phyloP scores from a whole-genome alignment of 2,329 filamentous ascomycete species.

The Aspergillus hiratsukae region DNA sequence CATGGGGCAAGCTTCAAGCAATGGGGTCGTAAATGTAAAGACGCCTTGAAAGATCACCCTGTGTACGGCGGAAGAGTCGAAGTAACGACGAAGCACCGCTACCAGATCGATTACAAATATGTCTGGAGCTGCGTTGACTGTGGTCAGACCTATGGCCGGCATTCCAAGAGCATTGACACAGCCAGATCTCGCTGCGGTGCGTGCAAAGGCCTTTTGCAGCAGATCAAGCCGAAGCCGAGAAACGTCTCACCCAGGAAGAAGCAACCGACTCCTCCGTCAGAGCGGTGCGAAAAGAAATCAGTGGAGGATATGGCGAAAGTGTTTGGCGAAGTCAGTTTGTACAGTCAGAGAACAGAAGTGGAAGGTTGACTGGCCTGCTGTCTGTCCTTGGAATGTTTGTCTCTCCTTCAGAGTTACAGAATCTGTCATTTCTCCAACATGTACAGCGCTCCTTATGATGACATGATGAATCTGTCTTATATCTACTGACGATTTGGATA shows the following conservation, averaged over 20 bases:
- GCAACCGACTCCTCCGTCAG: background rate
- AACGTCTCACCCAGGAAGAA: conserved; percentile 31
- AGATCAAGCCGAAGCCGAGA: conserved; percentile 74
- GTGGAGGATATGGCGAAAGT: conserved; percentile 9
- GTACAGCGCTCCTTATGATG: background rate
- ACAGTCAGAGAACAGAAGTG: background rate
- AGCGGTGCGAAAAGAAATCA: background rate
- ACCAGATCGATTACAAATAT: conserved; percentile 89
- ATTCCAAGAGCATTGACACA: conserved; percentile 80
- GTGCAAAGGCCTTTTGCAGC: conserved; percentile 67
- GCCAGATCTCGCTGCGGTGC: conserved; percentile 66
- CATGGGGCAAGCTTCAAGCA: conserved; percentile 80
- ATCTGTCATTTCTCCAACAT: background rate
- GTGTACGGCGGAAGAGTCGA: conserved; percentile 60
- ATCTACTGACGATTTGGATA: background rate
- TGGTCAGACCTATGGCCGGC: conserved; percentile 68
- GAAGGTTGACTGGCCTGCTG: background rate
- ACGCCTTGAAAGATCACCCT: conserved; percentile 35
- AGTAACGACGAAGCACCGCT: conserved; percentile 86
- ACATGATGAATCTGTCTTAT: background rate
- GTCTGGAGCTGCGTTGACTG: conserved; percentile 75
- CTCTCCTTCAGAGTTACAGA: background rate
- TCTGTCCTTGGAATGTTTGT: background rate
- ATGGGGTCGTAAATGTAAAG: conserved; percentile 51
- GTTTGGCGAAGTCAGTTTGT: conserved; percentile 6